These are phyloP conservation scores for Forsythia viridissima DNA, from an alignment of 257 asterid genomes.

Conservation along the genomic window DNA sequence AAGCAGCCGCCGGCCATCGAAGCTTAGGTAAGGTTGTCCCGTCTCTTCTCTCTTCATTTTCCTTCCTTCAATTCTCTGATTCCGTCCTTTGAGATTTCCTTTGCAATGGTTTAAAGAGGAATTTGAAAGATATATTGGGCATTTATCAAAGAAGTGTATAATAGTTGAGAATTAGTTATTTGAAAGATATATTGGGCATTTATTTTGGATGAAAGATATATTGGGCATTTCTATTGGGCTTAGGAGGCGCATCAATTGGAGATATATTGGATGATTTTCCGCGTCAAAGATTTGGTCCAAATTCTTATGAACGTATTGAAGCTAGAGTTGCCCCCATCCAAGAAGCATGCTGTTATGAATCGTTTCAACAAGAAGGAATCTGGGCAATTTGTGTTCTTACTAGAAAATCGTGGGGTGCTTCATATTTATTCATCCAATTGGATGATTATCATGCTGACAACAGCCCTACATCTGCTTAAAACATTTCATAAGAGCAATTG, in stretches of 20 bases:
- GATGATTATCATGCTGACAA: constrained; percentile 63
- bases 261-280: constrained; percentile 72
- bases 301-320: constrained; percentile 70
- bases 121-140: too few species aligned
- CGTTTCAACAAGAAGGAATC: constrained; percentile 66
- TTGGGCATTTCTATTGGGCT: too few species aligned
- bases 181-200: not conserved
- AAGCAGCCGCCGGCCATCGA: too few species aligned
- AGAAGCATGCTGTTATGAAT: constrained; percentile 70
- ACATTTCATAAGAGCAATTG: constrained; percentile 39
- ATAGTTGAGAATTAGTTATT: too few species aligned
- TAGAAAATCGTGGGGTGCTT: constrained; percentile 92
- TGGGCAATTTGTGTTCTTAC: constrained; percentile 69
- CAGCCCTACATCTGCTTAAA: not conserved
- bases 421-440: constrained; percentile 61
- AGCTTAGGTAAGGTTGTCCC: too few species aligned
- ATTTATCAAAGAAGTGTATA: too few species aligned
- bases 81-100: too few species aligned
- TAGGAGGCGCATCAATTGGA: constrained; percentile 45
- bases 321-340: constrained; percentile 33
- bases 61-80: too few species aligned
- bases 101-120: too few species aligned
- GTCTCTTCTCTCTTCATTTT: too few species aligned
- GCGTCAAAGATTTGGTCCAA: constrained; percentile 57
- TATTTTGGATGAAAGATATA: constrained; percentile 46